Evolutionary conservation across 495 filamentous ascomycete species (phyloP).

Genomic region (Aspergillus nidulans): DNA sequence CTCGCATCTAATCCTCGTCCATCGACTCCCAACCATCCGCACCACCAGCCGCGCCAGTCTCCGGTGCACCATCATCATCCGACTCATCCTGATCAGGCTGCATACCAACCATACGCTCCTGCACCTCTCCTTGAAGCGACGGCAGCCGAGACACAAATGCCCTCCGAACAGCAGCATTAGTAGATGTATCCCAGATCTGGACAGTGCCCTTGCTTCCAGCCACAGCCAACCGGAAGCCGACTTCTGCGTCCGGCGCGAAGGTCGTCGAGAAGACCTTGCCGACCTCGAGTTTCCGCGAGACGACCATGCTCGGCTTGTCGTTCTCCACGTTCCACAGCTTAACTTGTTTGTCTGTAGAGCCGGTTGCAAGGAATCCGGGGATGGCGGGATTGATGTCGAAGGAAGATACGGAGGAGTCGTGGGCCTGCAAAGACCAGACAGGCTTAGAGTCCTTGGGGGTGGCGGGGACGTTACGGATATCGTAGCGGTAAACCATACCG

Average conservation of each 20-base stretch:
- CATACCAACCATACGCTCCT: slow-evolving; percentile 73
- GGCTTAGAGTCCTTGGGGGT: slow-evolving; percentile 71
- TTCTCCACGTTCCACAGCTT: slow-evolving; percentile 93
- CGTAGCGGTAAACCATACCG: slow-evolving; percentile 83
- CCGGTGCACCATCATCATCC: slow-evolving; percentile 50
- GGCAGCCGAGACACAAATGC: slow-evolving; percentile 74
- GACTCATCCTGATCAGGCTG: slow-evolving; percentile 61
- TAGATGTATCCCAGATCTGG: slow-evolving; percentile 95
- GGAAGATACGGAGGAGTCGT: slow-evolving; percentile 89
- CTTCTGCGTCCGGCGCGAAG: slow-evolving; percentile 85
- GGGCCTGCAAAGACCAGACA: slow-evolving; percentile 90
- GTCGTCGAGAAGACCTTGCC: slow-evolving; percentile 89
- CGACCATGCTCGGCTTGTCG: slow-evolving; percentile 77
- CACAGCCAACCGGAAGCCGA: slow-evolving; percentile 86
- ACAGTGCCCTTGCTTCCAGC: slow-evolving; percentile 93
- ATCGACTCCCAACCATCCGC: slow-evolving; percentile 78
- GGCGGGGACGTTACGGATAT: slow-evolving; percentile 65
- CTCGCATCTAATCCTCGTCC: slow-evolving; percentile 65
- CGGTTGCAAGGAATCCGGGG: slow-evolving; percentile 88
- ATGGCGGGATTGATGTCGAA: slow-evolving; percentile 88
- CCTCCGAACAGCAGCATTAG: slow-evolving; percentile 82
- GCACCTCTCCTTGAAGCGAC: slow-evolving; percentile 53
- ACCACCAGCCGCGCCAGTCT: slow-evolving; percentile 46
- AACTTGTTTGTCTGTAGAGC: slow-evolving; percentile 85
- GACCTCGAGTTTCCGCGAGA: slow-evolving; percentile 84